Evolutionary conservation across 2,329 filamentous ascomycete species (phyloP), one percentile per base, ranked within the genome.

Genomic region (Teratosphaeria pseudoeucalypti): DNA sequence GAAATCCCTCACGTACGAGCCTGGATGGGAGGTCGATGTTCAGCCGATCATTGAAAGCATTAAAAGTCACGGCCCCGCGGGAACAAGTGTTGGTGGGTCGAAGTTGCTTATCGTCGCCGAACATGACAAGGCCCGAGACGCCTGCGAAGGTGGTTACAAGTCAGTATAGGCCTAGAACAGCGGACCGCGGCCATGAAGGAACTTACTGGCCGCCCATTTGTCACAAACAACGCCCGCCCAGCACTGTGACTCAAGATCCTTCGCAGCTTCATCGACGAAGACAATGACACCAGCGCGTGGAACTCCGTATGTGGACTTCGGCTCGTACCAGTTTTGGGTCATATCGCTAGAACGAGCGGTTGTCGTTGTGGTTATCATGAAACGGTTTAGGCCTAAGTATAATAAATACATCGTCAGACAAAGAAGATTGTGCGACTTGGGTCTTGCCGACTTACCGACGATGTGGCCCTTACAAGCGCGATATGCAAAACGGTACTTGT

Each of bases 201-300:
- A 49, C 43, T 49, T 49, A 49, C 43, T n/a, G n/a, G 43, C 23
- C n/a, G 60, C 47, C 62, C 61, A 63, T 19, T 34, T 54, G 34
- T 54, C 19, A 56, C 53, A 61, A 5, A 63, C 52, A n/a, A 67
- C 57, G 9, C 54, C 57, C 19, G 43, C 58, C 61, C 64, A 67
- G 16, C 57, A 32, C 29, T 67, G 62, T n/a, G 61, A 52, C 32
- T 64, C 63, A 0, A 59, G 54, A 52, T 61, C 63, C 32, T 61
- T 62, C 27, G 59, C 57, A 11, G 60, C 62, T 29, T 65, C 61
- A 37, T 66, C 63, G 9, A 66, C 57, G 34, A 67, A 63, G 0
- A 65, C 57, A 2, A 62, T 56, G 2, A 61, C 57, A 14, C 57
- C 56, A 16, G 47, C n/a, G 9, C 58, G 29, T 29, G 16, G 29